Evolutionary conservation across 179 eudicot species (phyloP), one percentile per base, ranked within the genome.

Genomic region (Beta corolliflora): DNA sequence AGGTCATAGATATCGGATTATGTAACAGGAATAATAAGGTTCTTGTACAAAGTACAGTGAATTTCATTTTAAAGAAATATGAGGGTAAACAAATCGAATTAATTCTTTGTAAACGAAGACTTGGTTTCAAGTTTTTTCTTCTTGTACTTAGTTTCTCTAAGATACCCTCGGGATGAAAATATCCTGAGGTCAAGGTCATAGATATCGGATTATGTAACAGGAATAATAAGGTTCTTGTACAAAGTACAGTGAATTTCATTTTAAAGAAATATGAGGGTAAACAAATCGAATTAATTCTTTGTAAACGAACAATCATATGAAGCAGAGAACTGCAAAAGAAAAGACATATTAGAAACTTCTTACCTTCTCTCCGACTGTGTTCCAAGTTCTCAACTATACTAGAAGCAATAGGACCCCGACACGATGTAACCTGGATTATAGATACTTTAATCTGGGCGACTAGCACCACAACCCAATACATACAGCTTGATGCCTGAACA

Each of bases 161-260:
- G n/a, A n/a, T n/a, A n/a, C n/a, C n/a, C n/a, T n/a, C n/a, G n/a
- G n/a, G n/a, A n/a, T n/a, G n/a, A n/a, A n/a, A n/a, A n/a, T n/a
- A n/a, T n/a, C n/a, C n/a, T n/a, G n/a, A n/a, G n/a, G n/a, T n/a
- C n/a, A n/a, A n/a, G n/a, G n/a, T n/a, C n/a, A n/a, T n/a, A n/a
- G n/a, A n/a, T n/a, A n/a, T n/a, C n/a, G n/a, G n/a, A n/a, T n/a
- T n/a, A n/a, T n/a, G n/a, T n/a, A n/a, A n/a, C n/a, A n/a, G n/a
- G n/a, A n/a, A n/a, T n/a, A n/a, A n/a, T n/a, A n/a, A n/a, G 71
- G 66, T 69, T 75, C 45, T 59, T 69, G 83, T 69, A 69, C n/a
- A 63, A 64, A 59, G n/a, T n/a, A 12, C 41, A 0, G 0, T 36
- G 3, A 36, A 36, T 36, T 36, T 36, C 41, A 36, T 36, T 36